These are phyloP conservation scores for Paxillus rubicundulus DNA, from an alignment of 768 basidiomycete genomes.

Conservation along the genomic window DNA sequence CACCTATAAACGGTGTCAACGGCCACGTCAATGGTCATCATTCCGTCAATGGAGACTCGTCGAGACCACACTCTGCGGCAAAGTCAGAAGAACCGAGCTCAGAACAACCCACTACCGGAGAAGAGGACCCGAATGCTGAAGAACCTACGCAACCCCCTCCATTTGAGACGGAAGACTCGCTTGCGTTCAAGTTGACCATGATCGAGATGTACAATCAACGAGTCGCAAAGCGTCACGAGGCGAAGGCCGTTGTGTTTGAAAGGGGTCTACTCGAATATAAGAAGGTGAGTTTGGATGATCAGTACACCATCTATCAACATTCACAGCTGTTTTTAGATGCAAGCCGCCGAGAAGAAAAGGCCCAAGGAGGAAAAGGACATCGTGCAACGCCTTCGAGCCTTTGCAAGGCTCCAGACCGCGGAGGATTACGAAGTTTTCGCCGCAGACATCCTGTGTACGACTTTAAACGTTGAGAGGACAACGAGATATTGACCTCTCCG, in stretches of 20 bases:
- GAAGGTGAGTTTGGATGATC: constrained; percentile 58
- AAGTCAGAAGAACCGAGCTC: constrained; percentile 49
- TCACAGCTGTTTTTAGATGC: constrained; percentile 54
- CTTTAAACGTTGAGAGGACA: neutral
- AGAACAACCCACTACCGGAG: constrained; percentile 40
- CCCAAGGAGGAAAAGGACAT: constrained; percentile 91
- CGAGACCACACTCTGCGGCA: constrained; percentile 23
- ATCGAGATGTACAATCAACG: constrained; percentile 91
- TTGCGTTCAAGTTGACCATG: constrained; percentile 84
- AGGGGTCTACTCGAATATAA: constrained; percentile 91
- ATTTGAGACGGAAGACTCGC: constrained; percentile 78
- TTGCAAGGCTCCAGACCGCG: constrained; percentile 85
- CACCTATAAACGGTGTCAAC: constrained; percentile 19
- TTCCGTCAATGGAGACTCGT: constrained; percentile 38
- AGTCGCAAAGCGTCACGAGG: constrained; percentile 79
- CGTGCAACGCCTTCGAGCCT: constrained; percentile 83
- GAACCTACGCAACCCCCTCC: constrained; percentile 72
- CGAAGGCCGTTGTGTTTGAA: constrained; percentile 89
- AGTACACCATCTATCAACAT: neutral
- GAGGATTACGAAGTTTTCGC: constrained; percentile 88
- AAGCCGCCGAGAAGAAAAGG: constrained; percentile 88
- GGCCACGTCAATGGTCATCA: constrained; percentile 34
- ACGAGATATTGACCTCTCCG: neutral
- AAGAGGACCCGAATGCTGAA: constrained; percentile 59
- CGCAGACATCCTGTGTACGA: constrained; percentile 86